These are phyloP conservation scores for Flammula alnicola DNA, from an alignment of 1,284 basidiomycete genomes.

Conservation along the genomic window DNA sequence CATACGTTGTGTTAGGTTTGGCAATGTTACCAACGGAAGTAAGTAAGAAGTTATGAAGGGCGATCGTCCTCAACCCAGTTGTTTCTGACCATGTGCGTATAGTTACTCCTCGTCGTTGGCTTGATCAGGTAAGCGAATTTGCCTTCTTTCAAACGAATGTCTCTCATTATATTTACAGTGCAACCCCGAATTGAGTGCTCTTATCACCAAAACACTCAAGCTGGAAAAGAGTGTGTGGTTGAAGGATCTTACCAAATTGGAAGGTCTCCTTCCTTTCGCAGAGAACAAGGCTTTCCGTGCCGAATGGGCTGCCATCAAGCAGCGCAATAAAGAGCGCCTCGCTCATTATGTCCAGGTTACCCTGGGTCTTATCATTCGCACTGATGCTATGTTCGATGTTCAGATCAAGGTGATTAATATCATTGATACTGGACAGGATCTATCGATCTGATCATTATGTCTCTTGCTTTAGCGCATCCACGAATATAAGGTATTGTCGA, in stretches of 20 bases:
- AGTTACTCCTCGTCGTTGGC: constrained; percentile 88
- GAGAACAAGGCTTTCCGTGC: constrained; percentile 77
- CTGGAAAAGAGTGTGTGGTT: constrained; percentile 79
- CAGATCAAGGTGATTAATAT: constrained; percentile 77
- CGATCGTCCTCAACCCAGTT: too few species aligned
- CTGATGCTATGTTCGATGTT: constrained; percentile 87
- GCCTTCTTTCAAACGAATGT: not conserved
- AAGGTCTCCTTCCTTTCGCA: constrained; percentile 67
- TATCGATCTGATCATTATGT: constrained; percentile 6
- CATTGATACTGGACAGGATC: not conserved
- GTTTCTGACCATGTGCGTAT: too few species aligned
- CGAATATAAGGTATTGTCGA: constrained; percentile 76
- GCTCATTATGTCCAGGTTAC: constrained; percentile 79
- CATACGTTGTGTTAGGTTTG: constrained; percentile 47
- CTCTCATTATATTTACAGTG: constrained; percentile 51
- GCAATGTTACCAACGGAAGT: constrained; percentile 88
- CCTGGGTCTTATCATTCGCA: constrained; percentile 76
- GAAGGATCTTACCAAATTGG: constrained; percentile 75
- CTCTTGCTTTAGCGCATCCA: constrained; percentile 62
- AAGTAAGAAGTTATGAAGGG: too few species aligned
- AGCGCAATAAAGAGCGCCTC: constrained; percentile 83
- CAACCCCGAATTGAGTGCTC: constrained; percentile 83
- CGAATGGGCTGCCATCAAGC: constrained; percentile 85
- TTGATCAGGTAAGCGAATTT: constrained; percentile 62
- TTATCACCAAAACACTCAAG: constrained; percentile 83